Evolutionary conservation across 2,329 filamentous ascomycete genomes (phyloP).

Genomic region (Scleromitrula shiraiana): DNA sequence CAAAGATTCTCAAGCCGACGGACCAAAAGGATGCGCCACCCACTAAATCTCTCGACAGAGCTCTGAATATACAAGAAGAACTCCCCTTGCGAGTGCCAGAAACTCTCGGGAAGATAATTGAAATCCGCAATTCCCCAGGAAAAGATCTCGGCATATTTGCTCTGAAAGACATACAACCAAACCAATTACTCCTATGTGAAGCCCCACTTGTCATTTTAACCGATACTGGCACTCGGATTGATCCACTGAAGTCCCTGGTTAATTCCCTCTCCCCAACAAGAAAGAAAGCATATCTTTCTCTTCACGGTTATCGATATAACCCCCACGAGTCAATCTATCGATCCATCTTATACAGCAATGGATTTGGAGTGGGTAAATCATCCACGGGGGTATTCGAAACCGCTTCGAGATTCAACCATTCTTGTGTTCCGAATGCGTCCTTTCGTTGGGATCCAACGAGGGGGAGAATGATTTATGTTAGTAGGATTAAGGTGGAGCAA

Average conservation of each 20-base stretch:
- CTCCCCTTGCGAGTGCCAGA: constrained; percentile 17
- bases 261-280: constrained; percentile 12
- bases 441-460: constrained; percentile 19
- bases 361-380: constrained; percentile 15
- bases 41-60: neutral
- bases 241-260: constrained; percentile 15
- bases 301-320: constrained; percentile 12
- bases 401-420: constrained; percentile 15
- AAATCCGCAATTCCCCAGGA: constrained; percentile 13
- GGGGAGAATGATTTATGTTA: constrained; percentile 20
- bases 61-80: neutral
- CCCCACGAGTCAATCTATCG: constrained; percentile 13
- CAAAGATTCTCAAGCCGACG: neutral
- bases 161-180: constrained; percentile 13
- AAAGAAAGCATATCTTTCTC: constrained; percentile 12
- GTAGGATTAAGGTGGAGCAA: constrained; percentile 14
- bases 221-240: constrained; percentile 14
- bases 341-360: constrained; percentile 22
- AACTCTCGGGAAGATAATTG: constrained; percentile 17
- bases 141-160: constrained; percentile 23
- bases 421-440: constrained; percentile 18
- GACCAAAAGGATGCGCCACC: neutral
- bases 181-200: constrained; percentile 19
- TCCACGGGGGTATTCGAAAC: constrained; percentile 21
- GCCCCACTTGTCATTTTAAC: constrained; percentile 17